Percentiles rank a stretch among this genome's conserved stretches.
These are phyloP conservation scores for Anthoceros angustus DNA, from an alignment of 225 moss, liverwort and hornwort genomes.

Conservation along the genomic window DNA sequence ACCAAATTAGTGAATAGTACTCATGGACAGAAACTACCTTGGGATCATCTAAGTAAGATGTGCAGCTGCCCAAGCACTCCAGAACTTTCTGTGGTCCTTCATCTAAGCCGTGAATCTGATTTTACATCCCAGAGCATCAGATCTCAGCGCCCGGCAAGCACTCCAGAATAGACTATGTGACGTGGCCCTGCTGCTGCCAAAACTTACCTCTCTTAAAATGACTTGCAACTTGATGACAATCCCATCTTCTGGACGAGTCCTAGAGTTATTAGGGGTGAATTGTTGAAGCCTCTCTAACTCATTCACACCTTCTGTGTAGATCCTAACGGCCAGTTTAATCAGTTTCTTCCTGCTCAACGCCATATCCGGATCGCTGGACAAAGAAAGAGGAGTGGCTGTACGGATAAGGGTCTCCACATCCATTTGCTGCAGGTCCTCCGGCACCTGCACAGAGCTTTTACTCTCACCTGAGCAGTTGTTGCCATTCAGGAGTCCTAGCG, in stretches of 20 bases:
- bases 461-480: no score
- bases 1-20: background rate
- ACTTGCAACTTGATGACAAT: background rate
- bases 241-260: background rate
- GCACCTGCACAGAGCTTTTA: background rate
- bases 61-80: constrained; percentile 1
- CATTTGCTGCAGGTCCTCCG: background rate
- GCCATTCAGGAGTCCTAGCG: no score
- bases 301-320: background rate
- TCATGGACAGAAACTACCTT: no score
- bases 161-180: background rate
- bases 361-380: background rate
- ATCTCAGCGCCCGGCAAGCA: background rate
- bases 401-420: background rate
- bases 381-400: background rate
- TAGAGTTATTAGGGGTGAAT: background rate
- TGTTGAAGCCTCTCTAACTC: background rate
- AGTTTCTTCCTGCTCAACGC: constrained; percentile 1
- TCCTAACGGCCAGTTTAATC: background rate
- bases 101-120: background rate
- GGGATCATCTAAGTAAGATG: background rate
- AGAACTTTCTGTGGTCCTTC: background rate
- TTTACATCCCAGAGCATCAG: background rate
- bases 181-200: no score
- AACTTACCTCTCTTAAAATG: background rate